Evolutionary conservation across 257 asterid species (phyloP), one percentile per base, ranked within the genome.

Genomic region (Gentiana dahurica): DNA sequence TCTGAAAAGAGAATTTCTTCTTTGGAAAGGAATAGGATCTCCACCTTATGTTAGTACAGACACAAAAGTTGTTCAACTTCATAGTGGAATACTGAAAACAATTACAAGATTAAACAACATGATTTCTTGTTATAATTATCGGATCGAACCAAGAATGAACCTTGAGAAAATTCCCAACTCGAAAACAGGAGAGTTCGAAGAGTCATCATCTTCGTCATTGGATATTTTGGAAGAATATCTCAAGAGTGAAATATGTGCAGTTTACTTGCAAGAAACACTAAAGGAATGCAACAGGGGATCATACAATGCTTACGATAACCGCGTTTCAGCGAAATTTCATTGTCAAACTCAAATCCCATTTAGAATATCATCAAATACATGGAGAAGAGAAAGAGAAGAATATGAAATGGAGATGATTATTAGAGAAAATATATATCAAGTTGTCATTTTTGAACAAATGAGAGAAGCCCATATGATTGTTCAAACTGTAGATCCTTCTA

Each of bases 91-190:
- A 35, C 73, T 60, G 52, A 64, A 72, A 13, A 71, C 74, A 7
- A 70, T 72, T 5, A 48, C 34, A 36, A 77, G 71, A 66, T 61
- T 79, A 56, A 82, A 85, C 41, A 62, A 60, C 45, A 60, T 82
- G 36, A 68, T 48, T 8, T 55, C 50, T 50, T 58, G 69, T 58
- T 67, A 67, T 36, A 62, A 55, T 34, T 43, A 54, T 47, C 48
- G 59, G 13, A 51, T 61, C 4, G 58, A 56, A 24, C 4, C 59
- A 55, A 37, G 65, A 61, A 46, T 24, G 36, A 49, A 61, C 39
- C n/a, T 24, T 45, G 9, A 41, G 34, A 41, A 12, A 32, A 33
- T 5, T 37, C 38, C 6, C 6, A 8, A 10, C 1, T 5, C 1
- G 6, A 61, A 61, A 38, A 35, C 33, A 33, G 49, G 51, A 3